Percentiles rank a stretch among this genome's conserved stretches.
phyloP scores from a whole-genome alignment of 208 protist genomes.

The Leishmania gerbilli region DNA sequence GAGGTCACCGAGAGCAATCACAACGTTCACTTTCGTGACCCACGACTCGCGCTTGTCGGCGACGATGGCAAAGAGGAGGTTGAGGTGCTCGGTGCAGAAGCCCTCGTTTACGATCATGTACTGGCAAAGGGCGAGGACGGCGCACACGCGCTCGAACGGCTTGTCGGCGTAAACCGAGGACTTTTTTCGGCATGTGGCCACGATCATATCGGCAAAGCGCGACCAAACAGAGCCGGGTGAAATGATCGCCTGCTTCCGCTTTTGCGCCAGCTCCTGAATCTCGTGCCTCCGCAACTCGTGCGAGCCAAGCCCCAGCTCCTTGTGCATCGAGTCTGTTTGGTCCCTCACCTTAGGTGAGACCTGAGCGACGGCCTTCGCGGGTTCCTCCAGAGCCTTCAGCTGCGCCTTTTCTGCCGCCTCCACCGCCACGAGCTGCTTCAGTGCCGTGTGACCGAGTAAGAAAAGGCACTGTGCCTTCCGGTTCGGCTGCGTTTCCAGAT shows the following conservation, averaged over 20 bases:
- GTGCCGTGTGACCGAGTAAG: conserved; percentile 70
- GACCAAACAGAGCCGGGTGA: conserved; percentile 76
- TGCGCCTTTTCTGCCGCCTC: conserved; percentile 77
- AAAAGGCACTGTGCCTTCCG: conserved; percentile 75
- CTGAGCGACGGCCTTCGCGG: conserved; percentile 5
- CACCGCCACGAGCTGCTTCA: conserved; percentile 88
- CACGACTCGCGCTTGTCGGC: conserved; percentile 76
- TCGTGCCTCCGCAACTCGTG: conserved; percentile 80
- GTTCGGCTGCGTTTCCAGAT: conserved; percentile 30
- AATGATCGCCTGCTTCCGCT: conserved; percentile 72
- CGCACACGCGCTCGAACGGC: conserved; percentile 74
- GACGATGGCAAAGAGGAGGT: conserved; percentile 81
- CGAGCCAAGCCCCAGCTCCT: conserved; percentile 84
- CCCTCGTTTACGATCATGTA: conserved; percentile 83
- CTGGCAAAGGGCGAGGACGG: conserved; percentile 81
- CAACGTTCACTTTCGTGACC: conserved; percentile 88
- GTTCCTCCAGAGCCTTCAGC: conserved; percentile 74
- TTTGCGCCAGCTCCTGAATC: conserved; percentile 78
- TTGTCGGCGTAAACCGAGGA: conserved; percentile 31
- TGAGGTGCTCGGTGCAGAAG: conserved; percentile 76
- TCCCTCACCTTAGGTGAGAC: conserved; percentile 19
- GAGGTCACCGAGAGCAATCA: conserved; percentile 88
- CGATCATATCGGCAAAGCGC: conserved; percentile 52
- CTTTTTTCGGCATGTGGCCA: conserved; percentile 61
- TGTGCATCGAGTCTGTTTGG: conserved; percentile 80